Base-by-base conservation (phyloP, 1,284 basidiomycete genomes). In the Irpex rosettiformis region DNA sequence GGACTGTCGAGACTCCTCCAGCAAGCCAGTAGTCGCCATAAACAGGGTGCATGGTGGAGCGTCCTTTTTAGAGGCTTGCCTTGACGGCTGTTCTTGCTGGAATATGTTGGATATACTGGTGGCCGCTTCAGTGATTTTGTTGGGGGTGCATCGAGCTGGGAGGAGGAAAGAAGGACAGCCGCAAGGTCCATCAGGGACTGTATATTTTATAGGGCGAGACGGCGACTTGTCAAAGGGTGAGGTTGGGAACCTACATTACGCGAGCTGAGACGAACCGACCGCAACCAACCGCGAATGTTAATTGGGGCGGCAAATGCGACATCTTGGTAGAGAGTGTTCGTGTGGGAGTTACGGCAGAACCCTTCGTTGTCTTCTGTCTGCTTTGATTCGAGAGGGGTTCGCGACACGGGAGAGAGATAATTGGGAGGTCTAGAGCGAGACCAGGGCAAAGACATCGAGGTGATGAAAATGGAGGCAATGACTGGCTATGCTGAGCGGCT, bases 191-290 rank as follows among this genome's bases (percentile, higher is more conserved):
- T 16, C 48, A n/a, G 22, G 48, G 10, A 28, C 22, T 16, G 25
- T 10, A 18, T 16, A 18, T 25, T 51, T 21, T 51, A 51, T 51
- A 51, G 10, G 25, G 48, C 11, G 22, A 11, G 48, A 51, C 48
- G 48, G 48, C 48, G 48, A 51, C 48, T 51, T 51, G 48, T 40
- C 33, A 40, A 40, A 13, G n/a, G 33, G 33, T n/a, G 33, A n/a
- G 33, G 33, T 40, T 40, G 33, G 33, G 33, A 40, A 29, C 22
- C 16, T 29, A 29, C 11, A 25, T 11, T 51, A 51, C 48, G 48
- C 48, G 48, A 51, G 48, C 11, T 13, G 48, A 51, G 33, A 40
- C 33, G 33, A 40, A n/a, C n/a, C n/a, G 33, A n/a, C 33, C 11
- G 33, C 33, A n/a, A 40, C 33, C 13, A 40, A 40, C 33, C 48